Percentiles rank a stretch among this genome's conserved stretches.
Evolutionary conservation across 2,329 filamentous ascomycete species (phyloP).

Genomic region (Xylaria sp.): DNA sequence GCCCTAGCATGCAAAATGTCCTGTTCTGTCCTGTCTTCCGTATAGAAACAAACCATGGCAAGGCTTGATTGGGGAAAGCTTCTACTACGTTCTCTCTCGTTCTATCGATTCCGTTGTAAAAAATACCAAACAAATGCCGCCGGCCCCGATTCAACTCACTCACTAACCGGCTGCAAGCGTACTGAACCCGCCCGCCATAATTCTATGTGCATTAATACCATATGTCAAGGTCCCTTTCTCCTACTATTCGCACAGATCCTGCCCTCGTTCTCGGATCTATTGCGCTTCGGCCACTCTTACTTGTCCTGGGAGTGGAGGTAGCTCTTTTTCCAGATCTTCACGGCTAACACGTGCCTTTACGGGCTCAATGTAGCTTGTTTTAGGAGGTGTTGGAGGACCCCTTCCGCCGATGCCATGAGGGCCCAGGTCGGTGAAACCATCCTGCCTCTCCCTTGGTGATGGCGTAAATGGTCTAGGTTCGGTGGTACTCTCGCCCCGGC

Average conservation of each 20-base stretch:
- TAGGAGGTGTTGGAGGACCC: slow-evolving; percentile 55
- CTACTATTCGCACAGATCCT: not conserved
- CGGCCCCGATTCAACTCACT: slow-evolving; percentile 11
- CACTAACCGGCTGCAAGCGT: slow-evolving; percentile 3
- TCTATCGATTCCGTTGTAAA: slow-evolving; percentile 21
- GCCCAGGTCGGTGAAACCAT: slow-evolving; percentile 44
- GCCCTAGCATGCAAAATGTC: no score
- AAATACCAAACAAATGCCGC: slow-evolving; percentile 12
- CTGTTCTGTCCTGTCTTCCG: no score
- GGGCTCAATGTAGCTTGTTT: slow-evolving; percentile 47
- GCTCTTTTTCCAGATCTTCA: slow-evolving; percentile 64
- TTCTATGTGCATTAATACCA: slow-evolving; percentile 25
- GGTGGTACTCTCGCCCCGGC: slow-evolving; percentile 52
- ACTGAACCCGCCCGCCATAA: slow-evolving; percentile 7
- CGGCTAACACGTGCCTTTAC: slow-evolving; percentile 53
- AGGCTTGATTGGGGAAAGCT: not conserved
- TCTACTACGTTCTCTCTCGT: not conserved
- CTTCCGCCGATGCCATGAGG: slow-evolving; percentile 42
- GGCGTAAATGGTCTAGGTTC: slow-evolving; percentile 44
- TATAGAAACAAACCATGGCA: slow-evolving; percentile 1
- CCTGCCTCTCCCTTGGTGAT: slow-evolving; percentile 41
- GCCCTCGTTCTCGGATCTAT: not conserved
- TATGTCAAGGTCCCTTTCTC: slow-evolving; percentile 2
- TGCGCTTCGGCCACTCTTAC: not conserved
- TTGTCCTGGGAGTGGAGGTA: slow-evolving; percentile 60